Base-by-base conservation (phyloP, 2,329 filamentous ascomycete species). In the Pseudopyricularia javanii region DNA sequence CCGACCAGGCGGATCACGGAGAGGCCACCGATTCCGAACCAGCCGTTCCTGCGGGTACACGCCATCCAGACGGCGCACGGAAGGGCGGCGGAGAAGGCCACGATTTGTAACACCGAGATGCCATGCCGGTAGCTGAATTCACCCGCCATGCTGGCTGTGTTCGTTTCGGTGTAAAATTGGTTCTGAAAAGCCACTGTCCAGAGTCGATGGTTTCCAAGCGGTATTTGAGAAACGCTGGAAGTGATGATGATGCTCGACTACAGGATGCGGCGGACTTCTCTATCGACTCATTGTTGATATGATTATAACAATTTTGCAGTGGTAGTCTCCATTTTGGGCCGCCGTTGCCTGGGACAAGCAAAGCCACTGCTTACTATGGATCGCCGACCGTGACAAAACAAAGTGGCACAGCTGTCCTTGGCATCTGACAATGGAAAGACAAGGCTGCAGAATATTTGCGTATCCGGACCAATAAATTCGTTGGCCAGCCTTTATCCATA, bases 91-190 rank as follows among this genome's bases (percentile, higher is more conserved):
- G 62, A 59, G 33, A 63, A 66, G 3, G 59, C 24, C 33, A 63
- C 55, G 33, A 65, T 59, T 52, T 65, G 62, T 5, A 64, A 56
- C 49, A 62, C 62, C 17, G 62, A 62, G n/a, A 66, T 60, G 24
- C 60, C 60, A 48, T 64, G 55, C 14, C 56, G 49, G 49, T 65
- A 64, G n/a, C 35, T 32, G 35, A 51, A 51, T 11, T 51, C 24
- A 24, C 24, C 14, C 2, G 34, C 15, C 49, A 51, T 51, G 17
- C 20, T 49, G 7, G n/a, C 6, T 24, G 4, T 20, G 9, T 32
- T 30, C 22, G 3, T 24, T 33, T 48, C 2, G 2, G 12, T 24
- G 22, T 17, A 1, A 17, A 32, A n/a, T 14, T 33, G 15, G 7
- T 34, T n/a, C 4, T n/a, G 15, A 11, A 24, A 20, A 22, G 8